These are phyloP conservation scores for Colletotrichum sp. DNA, from an alignment of 2,329 filamentous ascomycete genomes.

Conservation along the genomic window DNA sequence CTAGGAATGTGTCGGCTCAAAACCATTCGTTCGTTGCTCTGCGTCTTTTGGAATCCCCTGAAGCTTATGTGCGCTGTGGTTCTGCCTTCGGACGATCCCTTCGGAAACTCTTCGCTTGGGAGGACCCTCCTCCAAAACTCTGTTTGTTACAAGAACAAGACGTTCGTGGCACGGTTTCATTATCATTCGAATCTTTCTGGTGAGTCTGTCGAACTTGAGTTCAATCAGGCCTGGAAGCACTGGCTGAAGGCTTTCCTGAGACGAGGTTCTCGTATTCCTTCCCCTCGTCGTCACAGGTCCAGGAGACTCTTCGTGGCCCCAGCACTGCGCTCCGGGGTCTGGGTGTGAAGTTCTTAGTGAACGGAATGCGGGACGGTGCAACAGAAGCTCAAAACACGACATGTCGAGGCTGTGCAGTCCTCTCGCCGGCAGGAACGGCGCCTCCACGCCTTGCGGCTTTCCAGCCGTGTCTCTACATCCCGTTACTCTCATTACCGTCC, in stretches of 20 bases:
- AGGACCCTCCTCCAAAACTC: background rate
- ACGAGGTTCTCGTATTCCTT: background rate
- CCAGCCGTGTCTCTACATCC: background rate
- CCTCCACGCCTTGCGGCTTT: background rate
- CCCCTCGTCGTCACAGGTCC: background rate
- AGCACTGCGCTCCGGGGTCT: background rate
- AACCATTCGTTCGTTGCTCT: background rate
- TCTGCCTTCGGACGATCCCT: background rate
- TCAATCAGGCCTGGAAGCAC: background rate
- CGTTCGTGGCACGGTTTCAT: background rate
- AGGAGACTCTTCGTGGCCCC: background rate
- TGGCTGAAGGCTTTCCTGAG: background rate
- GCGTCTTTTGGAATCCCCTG: background rate
- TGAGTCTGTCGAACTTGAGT: background rate
- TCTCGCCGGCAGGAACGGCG: background rate
- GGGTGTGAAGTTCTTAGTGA: background rate
- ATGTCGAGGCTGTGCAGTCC: constrained; percentile 7
- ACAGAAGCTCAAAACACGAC: background rate
- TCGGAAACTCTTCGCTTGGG: background rate
- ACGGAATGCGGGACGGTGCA: constrained; percentile 3
- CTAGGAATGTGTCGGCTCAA: background rate
- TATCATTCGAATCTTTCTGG: background rate
- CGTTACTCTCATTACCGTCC: background rate
- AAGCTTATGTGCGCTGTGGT: background rate
- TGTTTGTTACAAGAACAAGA: background rate